phyloP scores from a whole-genome alignment of 2,329 filamentous ascomycete genomes.

The Thielaviopsis punctulata region DNA sequence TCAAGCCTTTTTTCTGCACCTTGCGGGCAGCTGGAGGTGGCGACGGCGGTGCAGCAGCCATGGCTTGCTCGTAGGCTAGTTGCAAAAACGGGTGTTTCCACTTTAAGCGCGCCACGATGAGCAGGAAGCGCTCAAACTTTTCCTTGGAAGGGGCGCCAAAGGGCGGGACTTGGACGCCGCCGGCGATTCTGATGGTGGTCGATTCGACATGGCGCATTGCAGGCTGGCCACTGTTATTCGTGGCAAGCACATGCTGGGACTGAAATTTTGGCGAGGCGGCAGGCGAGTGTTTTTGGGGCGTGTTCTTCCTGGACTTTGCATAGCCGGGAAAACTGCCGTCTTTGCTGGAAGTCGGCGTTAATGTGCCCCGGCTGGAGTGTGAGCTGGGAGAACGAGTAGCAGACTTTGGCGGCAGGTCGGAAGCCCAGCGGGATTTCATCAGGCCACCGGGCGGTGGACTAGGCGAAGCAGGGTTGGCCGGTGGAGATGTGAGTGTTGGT shows the following conservation, averaged over 20 bases:
- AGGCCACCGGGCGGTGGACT: neutral
- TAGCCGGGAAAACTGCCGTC: neutral
- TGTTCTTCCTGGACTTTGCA: neutral
- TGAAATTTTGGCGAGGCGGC: neutral
- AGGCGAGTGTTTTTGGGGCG: neutral
- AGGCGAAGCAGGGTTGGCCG: neutral
- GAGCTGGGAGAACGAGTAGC: neutral
- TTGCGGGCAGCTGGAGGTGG: no score
- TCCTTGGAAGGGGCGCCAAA: slow-evolving; percentile 1
- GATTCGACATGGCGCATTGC: neutral
- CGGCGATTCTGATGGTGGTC: neutral
- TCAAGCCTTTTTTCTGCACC: neutral
- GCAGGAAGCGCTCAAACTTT: slow-evolving; percentile 12
- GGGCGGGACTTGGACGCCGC: neutral
- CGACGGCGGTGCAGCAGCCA: slow-evolving; percentile 14
- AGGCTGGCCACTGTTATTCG: neutral
- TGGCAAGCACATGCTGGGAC: neutral
- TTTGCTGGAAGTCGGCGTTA: neutral
- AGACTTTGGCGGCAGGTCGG: neutral
- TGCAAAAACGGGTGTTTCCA: slow-evolving; percentile 47
- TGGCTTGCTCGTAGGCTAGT: slow-evolving; percentile 36
- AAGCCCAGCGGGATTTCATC: slow-evolving; percentile 9
- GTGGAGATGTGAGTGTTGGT: neutral
- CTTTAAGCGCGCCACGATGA: slow-evolving; percentile 28
- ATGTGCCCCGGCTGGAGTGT: neutral